A percentile compares a stretch with the other conserved stretches of the same genome.
Conservation (phyloP, 1,284 basidiomycete species). For the Malassezia restricta region DNA sequence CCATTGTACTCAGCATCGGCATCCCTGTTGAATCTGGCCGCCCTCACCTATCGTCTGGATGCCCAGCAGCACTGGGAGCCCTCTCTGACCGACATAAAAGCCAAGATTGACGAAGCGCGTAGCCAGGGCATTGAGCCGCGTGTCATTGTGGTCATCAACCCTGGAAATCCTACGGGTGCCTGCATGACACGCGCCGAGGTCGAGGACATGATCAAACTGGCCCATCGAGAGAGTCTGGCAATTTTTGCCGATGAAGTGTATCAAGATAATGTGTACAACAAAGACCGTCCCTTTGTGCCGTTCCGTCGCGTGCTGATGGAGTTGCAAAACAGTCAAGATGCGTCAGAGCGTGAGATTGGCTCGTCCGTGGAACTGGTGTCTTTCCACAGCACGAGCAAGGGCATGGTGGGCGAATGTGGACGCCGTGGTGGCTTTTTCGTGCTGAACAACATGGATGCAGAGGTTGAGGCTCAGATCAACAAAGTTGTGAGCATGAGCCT, state of each 20-base stretch:
- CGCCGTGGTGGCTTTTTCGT: conserved; percentile 43
- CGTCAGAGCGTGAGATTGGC: conserved; percentile 25
- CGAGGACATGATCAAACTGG: conserved; percentile 32
- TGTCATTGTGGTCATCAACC: conserved; percentile 41
- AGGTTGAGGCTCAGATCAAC: conserved; percentile 39
- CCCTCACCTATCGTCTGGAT: conserved; percentile 78
- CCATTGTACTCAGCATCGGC: conserved; percentile 91
- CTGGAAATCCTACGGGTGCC: conserved; percentile 42
- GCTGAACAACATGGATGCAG: conserved; percentile 37
- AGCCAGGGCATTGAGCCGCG: conserved; percentile 51
- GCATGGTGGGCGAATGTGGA: conserved; percentile 41
- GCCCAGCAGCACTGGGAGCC: conserved; percentile 74
- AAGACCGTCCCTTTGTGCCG: conserved; percentile 34
- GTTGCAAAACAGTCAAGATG: conserved; percentile 19
- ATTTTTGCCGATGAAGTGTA: conserved; percentile 45
- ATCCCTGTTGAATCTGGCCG: conserved; percentile 66
- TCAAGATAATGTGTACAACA: conserved; percentile 42
- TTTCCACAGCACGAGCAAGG: conserved; percentile 43
- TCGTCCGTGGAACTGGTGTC: conserved; percentile 38
- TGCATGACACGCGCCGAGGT: conserved; percentile 36
- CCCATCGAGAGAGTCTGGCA: conserved; percentile 34
- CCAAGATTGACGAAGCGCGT: conserved; percentile 59
- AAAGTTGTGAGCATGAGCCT: conserved; percentile 40
- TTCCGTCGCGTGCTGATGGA: conserved; percentile 43
- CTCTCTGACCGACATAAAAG: conserved; percentile 59